Conservation (phyloP, 192 early-diverging fungal genomes). For the Cetraspora pellucida region DNA sequence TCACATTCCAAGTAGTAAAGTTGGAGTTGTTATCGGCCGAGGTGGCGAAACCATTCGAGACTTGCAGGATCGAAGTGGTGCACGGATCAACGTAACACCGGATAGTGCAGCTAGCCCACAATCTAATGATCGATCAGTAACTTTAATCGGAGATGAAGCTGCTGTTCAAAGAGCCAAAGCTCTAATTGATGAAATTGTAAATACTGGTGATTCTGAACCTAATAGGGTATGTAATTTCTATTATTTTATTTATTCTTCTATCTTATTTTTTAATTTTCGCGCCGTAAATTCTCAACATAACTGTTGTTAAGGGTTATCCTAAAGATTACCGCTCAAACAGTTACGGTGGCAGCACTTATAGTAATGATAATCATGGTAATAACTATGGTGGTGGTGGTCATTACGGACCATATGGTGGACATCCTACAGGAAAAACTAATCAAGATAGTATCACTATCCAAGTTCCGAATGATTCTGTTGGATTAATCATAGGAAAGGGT, state of each 20-base stretch:
- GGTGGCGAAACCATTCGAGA: constrained; percentile 78
- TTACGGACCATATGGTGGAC: constrained; percentile 44
- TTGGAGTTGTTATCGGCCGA: constrained; percentile 83
- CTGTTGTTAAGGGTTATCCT: background rate
- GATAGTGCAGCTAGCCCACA: constrained; percentile 48
- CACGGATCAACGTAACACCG: constrained; percentile 70
- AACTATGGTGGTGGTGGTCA: constrained; percentile 27
- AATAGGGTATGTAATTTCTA: constrained; percentile 15
- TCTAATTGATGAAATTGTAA: constrained; percentile 78
- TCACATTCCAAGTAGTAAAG: constrained; percentile 65
- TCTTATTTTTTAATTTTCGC: background rate
- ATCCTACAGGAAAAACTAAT: constrained; percentile 36
- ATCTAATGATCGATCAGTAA: constrained; percentile 57
- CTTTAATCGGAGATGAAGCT: constrained; percentile 68
- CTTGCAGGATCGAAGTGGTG: constrained; percentile 67
- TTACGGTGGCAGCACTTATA: constrained; percentile 25
- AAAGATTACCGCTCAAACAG: constrained; percentile 25
- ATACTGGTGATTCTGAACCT: constrained; percentile 32
- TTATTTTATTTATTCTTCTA: background rate
- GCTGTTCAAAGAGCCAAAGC: constrained; percentile 70
- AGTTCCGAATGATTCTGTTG: constrained; percentile 62
- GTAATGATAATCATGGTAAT: constrained; percentile 11
- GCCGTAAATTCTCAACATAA: background rate
- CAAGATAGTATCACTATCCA: constrained; percentile 55
- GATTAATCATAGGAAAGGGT: constrained; percentile 56